Base-by-base conservation (phyloP, 371 early-diverging fungal species). In the Mucor piriformis region DNA sequence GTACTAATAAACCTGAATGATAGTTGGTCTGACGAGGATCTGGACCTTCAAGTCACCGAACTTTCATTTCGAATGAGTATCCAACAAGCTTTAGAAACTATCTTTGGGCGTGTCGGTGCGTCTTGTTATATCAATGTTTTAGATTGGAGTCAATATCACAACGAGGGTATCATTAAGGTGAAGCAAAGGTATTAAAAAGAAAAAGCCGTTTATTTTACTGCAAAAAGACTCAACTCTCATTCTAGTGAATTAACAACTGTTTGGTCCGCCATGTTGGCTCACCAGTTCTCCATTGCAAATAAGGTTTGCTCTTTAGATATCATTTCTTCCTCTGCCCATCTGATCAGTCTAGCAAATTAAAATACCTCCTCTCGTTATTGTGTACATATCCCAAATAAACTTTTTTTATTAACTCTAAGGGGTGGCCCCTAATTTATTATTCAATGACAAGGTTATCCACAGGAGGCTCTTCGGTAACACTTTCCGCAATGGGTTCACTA, bases 21-120 rank as follows among this genome's bases (percentile, higher is more conserved):
- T 54, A 78, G 74, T 54, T 70, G 68, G 69, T 79, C 74, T 13
- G 76, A 72, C 27, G 64, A 64, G 24, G 62, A 64, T 33, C 50
- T 66, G 6, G 38, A 59, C 23, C 60, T 63, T 4, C 56, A 51
- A 44, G 67, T 74, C 33, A 74, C 74, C 3, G 75, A 76, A 37
- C 48, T 77, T 3, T 65, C 78, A 4, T 76, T 81, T 34, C 70
- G 81, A 37, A 77, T 77, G 76, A 70, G 66, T 29, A 71, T 81
- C 33, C 73, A 76, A 29, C 76, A 77, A 54, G 78, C 74, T 20
- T 57, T 81, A 2, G 66, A 74, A 29, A 32, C 50, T 12, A 61
- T 58, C 6, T 76, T 76, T 62, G 81, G 81, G 2, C 55, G 69
- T n/a, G 59, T 69, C 6, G 76, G 81, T 8, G 59, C 69, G 6